These are phyloP conservation scores for Termitomyces sp. DNA, from an alignment of 768 basidiomycete species.

Conservation along the genomic window DNA sequence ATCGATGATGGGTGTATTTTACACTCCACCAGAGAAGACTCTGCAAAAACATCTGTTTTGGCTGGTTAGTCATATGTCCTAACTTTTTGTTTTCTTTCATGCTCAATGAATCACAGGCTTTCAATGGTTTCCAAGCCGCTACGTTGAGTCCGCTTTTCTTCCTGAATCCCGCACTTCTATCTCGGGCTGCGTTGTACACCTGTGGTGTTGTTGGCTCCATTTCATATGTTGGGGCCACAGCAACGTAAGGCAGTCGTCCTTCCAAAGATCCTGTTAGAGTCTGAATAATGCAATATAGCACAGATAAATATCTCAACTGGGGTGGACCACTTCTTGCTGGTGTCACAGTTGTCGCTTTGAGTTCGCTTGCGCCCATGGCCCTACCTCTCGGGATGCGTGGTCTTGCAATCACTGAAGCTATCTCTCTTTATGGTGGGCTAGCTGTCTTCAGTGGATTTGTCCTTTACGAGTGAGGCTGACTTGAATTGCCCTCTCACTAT, in stretches of 20 bases:
- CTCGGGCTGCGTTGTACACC: constrained; percentile 85
- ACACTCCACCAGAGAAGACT: constrained; percentile 72
- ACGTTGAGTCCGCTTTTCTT: constrained; percentile 89
- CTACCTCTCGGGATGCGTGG: constrained; percentile 79
- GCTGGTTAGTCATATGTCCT: constrained; percentile 44
- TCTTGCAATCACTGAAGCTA: constrained; percentile 69
- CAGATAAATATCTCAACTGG: constrained; percentile 80
- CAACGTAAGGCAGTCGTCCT: constrained; percentile 41
- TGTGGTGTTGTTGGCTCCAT: constrained; percentile 82
- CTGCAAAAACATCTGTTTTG: constrained; percentile 78
- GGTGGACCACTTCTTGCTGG: constrained; percentile 88
- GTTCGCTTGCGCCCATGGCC: constrained; percentile 84
- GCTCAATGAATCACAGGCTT: constrained; percentile 42
- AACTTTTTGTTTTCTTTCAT: background rate
- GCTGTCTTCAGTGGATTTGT: constrained; percentile 87
- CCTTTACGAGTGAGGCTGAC: constrained; percentile 66
- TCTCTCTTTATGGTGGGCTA: constrained; percentile 83
- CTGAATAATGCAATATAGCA: constrained; percentile 26
- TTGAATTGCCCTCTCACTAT: background rate
- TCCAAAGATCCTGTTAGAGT: background rate
- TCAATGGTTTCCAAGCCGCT: constrained; percentile 83
- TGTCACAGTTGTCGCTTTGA: constrained; percentile 81
- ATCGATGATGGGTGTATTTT: constrained; percentile 78
- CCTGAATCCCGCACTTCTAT: constrained; percentile 77
- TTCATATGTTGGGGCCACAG: constrained; percentile 86